phyloP scores from a whole-genome alignment of 75 land plant genomes.

The Ceratopteris richardii region DNA sequence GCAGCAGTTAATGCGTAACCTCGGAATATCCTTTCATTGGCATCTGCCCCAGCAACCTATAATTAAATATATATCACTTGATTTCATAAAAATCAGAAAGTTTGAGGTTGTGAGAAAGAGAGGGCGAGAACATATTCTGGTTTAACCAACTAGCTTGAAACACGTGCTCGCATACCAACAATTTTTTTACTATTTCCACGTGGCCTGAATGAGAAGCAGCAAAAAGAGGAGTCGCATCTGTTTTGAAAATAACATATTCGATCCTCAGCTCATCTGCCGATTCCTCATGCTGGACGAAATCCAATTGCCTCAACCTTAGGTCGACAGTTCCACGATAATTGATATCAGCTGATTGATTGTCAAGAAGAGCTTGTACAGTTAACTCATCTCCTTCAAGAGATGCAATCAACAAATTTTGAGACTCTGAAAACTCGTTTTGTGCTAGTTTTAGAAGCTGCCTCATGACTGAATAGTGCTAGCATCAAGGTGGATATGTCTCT shows the following conservation, averaged over 20 bases:
- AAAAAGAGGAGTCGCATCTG: slow-evolving; percentile 65
- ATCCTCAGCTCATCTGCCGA: slow-evolving; percentile 39
- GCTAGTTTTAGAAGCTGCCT: slow-evolving; percentile 27
- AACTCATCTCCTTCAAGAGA: slow-evolving; percentile 29
- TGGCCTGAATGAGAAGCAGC: slow-evolving; percentile 71
- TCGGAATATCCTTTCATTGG: slow-evolving; percentile 64
- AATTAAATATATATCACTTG: slow-evolving; percentile 14
- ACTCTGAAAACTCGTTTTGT: slow-evolving; percentile 29
- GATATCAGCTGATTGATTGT: slow-evolving; percentile 55
- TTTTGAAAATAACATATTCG: slow-evolving; percentile 51
- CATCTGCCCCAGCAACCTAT: slow-evolving; percentile 54
- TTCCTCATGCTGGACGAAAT: slow-evolving; percentile 53
- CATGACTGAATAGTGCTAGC: neutral
- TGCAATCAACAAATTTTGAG: slow-evolving; percentile 66
- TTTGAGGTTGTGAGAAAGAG: neutral
- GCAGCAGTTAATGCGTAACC: slow-evolving; percentile 83
- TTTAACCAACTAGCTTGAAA: neutral
- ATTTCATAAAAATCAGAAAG: neutral
- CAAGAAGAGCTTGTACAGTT: slow-evolving; percentile 30
- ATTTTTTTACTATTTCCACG: slow-evolving; percentile 38
- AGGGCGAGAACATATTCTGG: too few relatives aligned
- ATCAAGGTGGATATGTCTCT: neutral
- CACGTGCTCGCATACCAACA: slow-evolving; percentile 35
- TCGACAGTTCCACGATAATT: slow-evolving; percentile 60
- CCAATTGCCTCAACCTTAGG: slow-evolving; percentile 39